Evolutionary conservation across 2,329 filamentous ascomycete species (phyloP).

Genomic region (Apiospora pterosperma): DNA sequence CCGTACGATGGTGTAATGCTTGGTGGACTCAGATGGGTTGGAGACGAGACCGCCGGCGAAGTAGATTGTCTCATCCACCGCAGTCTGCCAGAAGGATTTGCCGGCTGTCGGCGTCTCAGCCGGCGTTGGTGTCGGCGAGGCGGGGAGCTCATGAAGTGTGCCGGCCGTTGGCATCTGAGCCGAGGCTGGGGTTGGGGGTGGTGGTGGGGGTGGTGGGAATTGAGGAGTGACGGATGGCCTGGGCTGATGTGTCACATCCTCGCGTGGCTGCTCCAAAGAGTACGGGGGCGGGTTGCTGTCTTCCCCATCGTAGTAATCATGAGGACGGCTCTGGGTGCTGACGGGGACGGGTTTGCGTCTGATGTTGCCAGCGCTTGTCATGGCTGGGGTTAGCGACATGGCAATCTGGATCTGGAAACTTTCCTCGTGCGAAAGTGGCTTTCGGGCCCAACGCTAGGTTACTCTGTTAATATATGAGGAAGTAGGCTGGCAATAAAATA

Average conservation of each 20-base stretch:
- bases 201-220: not conserved
- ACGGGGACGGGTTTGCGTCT: not conserved
- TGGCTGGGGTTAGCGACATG: not conserved
- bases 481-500: not conserved
- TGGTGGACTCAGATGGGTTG: constrained; percentile 61
- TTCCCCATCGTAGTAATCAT: not conserved
- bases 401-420: not conserved
- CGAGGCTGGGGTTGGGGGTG: not conserved
- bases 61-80: constrained; percentile 57
- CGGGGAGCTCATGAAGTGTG: not conserved
- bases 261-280: not conserved
- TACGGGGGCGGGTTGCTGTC: not conserved
- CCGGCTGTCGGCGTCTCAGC: constrained; percentile 13
- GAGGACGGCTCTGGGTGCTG: not conserved
- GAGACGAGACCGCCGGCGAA: constrained; percentile 63
- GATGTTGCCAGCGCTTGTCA: not conserved
- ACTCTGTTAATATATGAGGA: not conserved
- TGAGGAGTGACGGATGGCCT: not conserved
- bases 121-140: not conserved
- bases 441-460: not conserved
- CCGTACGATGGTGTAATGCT: constrained; percentile 63
- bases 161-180: not conserved
- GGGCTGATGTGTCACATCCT: not conserved
- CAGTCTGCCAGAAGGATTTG: constrained; percentile 41
- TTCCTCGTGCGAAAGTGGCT: no score